Conservation (phyloP, 108 stramenopile species). For the Nitzschia sp. region DNA sequence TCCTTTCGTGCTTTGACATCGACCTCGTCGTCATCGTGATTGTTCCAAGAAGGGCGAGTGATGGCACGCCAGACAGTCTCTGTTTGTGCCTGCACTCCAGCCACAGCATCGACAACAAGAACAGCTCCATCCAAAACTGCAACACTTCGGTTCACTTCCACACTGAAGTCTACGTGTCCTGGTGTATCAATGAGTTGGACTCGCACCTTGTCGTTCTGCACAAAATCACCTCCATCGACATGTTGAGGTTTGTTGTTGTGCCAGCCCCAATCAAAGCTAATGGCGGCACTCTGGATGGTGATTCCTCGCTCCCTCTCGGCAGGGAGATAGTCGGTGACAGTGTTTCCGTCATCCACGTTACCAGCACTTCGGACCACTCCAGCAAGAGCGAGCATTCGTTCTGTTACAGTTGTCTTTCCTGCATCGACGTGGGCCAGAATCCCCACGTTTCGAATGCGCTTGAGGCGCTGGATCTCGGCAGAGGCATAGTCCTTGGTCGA, state of each 20-base stretch:
- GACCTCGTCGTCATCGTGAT: slow-evolving; percentile 33
- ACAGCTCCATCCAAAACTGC: slow-evolving; percentile 97
- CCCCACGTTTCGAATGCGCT: slow-evolving; percentile 83
- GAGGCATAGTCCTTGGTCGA: slow-evolving; percentile 1
- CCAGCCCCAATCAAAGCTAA: slow-evolving; percentile 90
- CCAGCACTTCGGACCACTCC: slow-evolving; percentile 82
- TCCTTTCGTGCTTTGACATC: slow-evolving; percentile 22
- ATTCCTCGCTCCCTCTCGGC: slow-evolving; percentile 98
- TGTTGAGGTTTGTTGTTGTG: slow-evolving; percentile 43
- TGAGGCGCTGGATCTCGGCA: slow-evolving; percentile 49
- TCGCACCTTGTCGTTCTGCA: slow-evolving; percentile 45
- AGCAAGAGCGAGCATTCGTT: slow-evolving; percentile 94
- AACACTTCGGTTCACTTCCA: slow-evolving; percentile 95
- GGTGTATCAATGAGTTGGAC: slow-evolving; percentile 95
- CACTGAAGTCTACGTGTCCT: slow-evolving; percentile 98
- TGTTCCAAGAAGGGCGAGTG: slow-evolving; percentile 54
- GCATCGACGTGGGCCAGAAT: slow-evolving; percentile 99
- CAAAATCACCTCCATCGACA: slow-evolving; percentile 34
- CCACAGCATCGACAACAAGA: slow-evolving; percentile 95
- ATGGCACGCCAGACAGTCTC: slow-evolving; percentile 97
- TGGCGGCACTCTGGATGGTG: slow-evolving; percentile 97
- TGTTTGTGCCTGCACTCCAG: slow-evolving; percentile 97
- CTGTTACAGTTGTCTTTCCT: slow-evolving; percentile 99
- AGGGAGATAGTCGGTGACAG: slow-evolving; percentile 96
- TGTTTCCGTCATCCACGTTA: slow-evolving; percentile 92